phyloP scores from a whole-genome alignment of 1,284 basidiomycete species.

The Megacollybia platyphylla region DNA sequence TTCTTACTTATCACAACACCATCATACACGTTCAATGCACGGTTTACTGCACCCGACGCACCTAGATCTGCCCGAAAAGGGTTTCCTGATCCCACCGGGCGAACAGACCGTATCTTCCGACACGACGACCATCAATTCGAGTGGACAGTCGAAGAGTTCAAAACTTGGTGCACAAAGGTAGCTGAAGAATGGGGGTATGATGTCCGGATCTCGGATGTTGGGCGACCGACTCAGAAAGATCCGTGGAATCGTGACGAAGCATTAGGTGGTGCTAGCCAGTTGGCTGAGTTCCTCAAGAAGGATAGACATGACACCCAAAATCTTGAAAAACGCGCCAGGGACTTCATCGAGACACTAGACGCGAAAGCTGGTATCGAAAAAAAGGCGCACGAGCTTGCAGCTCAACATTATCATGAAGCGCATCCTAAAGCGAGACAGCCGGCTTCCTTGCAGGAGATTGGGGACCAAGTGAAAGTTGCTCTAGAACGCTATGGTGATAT shows the following conservation, averaged over 20 bases:
- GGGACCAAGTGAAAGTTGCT: conserved; percentile 30
- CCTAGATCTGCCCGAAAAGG: conserved; percentile 35
- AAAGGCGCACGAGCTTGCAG: conserved; percentile 35
- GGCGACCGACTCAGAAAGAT: conserved; percentile 43
- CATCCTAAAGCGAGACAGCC: conserved; percentile 33
- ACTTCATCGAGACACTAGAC: conserved; percentile 16
- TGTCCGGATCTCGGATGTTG: conserved; percentile 43
- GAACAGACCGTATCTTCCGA: conserved; percentile 66
- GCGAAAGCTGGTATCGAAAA: conserved; percentile 13
- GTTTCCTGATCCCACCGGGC: conserved; percentile 59
- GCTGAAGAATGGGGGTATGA: conserved; percentile 70
- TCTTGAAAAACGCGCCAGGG: conserved; percentile 22
- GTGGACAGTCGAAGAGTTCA: conserved; percentile 79
- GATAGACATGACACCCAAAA: conserved; percentile 13
- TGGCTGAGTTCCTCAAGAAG: conserved; percentile 53
- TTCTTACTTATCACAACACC: conserved; percentile 82
- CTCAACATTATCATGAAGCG: conserved; percentile 34
- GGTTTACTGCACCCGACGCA: conserved; percentile 60
- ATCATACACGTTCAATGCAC: conserved; percentile 80
- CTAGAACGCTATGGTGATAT: conserved; percentile 41
- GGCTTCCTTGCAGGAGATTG: conserved; percentile 33
- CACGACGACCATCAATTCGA: conserved; percentile 90
- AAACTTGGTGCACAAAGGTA: conserved; percentile 48
- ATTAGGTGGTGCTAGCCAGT: conserved; percentile 60
- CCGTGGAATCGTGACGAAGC: conserved; percentile 54